These are phyloP conservation scores for Psidium guajava DNA, from an alignment of 345 rosid species.

Conservation along the genomic window DNA sequence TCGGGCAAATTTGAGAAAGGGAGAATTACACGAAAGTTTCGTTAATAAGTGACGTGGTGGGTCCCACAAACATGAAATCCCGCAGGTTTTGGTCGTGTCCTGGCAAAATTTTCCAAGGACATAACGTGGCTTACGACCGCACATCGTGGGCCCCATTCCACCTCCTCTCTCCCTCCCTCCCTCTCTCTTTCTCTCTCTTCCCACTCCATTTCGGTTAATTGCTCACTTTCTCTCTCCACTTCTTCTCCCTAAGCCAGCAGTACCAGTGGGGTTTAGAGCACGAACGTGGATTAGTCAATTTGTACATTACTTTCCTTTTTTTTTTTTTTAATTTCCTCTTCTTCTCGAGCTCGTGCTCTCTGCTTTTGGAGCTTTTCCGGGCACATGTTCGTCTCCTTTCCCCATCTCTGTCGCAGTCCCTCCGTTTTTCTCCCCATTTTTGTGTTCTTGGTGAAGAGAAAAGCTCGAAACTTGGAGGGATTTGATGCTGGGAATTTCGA, in stretches of 20 bases:
- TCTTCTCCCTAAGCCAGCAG: not conserved
- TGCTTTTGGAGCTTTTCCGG: not conserved
- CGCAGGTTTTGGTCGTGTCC: not conserved
- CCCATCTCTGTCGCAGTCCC: not conserved
- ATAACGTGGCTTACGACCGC: conserved; percentile 23
- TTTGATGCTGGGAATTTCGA: not conserved
- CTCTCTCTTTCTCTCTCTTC: not conserved
- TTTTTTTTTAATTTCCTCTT: not conserved
- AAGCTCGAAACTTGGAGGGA: not conserved
- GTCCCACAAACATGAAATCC: not conserved
- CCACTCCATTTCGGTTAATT: not conserved
- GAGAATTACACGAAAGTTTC: too few species aligned
- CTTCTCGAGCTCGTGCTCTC: not conserved
- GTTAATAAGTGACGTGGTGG: not conserved
- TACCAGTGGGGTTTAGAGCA: not conserved
- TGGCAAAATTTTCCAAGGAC: conserved; percentile 6
- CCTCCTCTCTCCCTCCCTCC: not conserved
- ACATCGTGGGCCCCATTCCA: not conserved
- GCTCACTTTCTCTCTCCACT: not conserved
- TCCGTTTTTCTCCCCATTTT: not conserved
- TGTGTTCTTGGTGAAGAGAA: not conserved
- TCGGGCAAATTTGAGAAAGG: too few species aligned
- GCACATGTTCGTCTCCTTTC: not conserved
- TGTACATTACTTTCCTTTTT: not conserved
- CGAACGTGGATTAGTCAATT: not conserved